Conservation (phyloP, 2,329 filamentous ascomycete genomes). For the Penicillium expansum region DNA sequence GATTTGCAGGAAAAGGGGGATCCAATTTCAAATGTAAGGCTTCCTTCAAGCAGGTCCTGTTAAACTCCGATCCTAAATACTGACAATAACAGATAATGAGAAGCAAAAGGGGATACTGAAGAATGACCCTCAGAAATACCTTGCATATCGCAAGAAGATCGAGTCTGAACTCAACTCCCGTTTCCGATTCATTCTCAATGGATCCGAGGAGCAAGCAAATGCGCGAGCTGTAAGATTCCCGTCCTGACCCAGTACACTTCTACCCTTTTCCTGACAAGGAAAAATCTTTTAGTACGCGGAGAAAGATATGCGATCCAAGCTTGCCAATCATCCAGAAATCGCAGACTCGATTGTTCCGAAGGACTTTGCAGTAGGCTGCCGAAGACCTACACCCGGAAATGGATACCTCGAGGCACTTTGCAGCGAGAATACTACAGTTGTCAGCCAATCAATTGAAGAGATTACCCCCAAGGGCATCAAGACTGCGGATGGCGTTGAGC, state of each 20-base stretch:
- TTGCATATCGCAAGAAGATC: slow-evolving; percentile 29
- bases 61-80: background rate
- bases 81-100: slow-evolving; percentile 1
- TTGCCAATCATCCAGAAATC: slow-evolving; percentile 10
- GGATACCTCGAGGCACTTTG: slow-evolving; percentile 17
- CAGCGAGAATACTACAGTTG: slow-evolving; percentile 39
- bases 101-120: slow-evolving; percentile 17
- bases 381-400: slow-evolving; percentile 24
- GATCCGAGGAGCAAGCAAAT: slow-evolving; percentile 44
- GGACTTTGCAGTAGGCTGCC: slow-evolving; percentile 16
- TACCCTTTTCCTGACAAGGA: background rate
- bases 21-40: slow-evolving; percentile 23
- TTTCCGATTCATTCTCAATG: slow-evolving; percentile 35
- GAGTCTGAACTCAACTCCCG: slow-evolving; percentile 28
- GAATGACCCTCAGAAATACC: slow-evolving; percentile 19
- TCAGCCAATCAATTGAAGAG: slow-evolving; percentile 39
- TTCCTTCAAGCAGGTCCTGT: background rate
- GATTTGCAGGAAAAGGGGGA: slow-evolving; percentile 20
- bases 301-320: slow-evolving; percentile 15
- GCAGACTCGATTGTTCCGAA: slow-evolving; percentile 11
- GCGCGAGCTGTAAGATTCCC: slow-evolving; percentile 29
- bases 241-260: background rate
- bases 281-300: background rate
- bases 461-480: slow-evolving; percentile 37
- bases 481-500: slow-evolving; percentile 19